phyloP scores from a whole-genome alignment of 2,329 filamentous ascomycete species.

The Venturia oleaginea region DNA sequence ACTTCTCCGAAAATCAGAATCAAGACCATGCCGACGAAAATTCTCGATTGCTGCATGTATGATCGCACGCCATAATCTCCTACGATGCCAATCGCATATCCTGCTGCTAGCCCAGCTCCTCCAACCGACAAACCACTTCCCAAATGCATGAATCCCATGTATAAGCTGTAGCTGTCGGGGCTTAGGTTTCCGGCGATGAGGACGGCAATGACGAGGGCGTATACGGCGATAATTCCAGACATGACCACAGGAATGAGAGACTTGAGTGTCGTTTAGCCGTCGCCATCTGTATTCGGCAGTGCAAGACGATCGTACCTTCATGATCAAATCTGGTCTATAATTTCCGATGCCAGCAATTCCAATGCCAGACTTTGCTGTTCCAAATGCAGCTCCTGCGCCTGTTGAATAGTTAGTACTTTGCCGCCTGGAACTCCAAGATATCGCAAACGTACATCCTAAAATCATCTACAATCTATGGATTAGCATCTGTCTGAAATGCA shows the following conservation, averaged over 20 bases:
- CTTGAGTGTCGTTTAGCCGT: constrained; percentile 33
- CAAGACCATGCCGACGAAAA: constrained; percentile 97
- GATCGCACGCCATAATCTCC: constrained; percentile 83
- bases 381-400: constrained; percentile 71
- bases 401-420: constrained; percentile 17
- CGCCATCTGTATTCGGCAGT: not conserved
- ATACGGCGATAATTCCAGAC: constrained; percentile 98
- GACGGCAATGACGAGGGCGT: constrained; percentile 92
- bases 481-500: constrained; percentile 9
- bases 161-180: constrained; percentile 70
- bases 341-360: constrained; percentile 79
- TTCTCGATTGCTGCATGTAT: constrained; percentile 91
- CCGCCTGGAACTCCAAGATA: constrained; percentile 3
- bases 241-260: constrained; percentile 87
- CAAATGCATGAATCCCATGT: constrained; percentile 89
- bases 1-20: constrained; percentile 99
- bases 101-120: constrained; percentile 30
- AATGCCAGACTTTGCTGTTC: constrained; percentile 80
- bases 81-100: constrained; percentile 77
- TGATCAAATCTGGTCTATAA: constrained; percentile 78
- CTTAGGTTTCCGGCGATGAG: constrained; percentile 86
- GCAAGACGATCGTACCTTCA: constrained; percentile 55
- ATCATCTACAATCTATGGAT: constrained; percentile 48
- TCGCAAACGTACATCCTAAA: constrained; percentile 59
- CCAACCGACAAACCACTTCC: constrained; percentile 76